Percentiles rank a stretch among this genome's conserved stretches.
Evolutionary conservation across 257 asterid genomes (phyloP).

Genomic region (Petunia axillaris): DNA sequence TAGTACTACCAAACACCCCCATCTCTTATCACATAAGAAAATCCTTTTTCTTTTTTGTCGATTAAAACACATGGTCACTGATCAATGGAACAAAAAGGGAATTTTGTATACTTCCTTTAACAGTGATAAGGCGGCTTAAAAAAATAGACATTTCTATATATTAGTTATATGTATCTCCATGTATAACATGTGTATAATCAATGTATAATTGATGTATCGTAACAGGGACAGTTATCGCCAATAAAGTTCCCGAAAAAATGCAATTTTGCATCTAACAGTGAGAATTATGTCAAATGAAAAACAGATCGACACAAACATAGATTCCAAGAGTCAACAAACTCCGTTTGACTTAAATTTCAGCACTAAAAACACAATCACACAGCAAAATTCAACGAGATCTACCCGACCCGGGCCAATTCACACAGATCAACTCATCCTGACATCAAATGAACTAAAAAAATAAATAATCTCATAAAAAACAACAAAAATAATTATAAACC

Average conservation of each 20-base stretch:
- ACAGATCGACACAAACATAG: neutral
- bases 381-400: conserved; percentile 28
- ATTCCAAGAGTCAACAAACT: neutral
- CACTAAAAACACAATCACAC: conserved; percentile 5
- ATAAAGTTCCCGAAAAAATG: neutral
- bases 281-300: neutral
- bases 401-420: neutral
- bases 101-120: no score
- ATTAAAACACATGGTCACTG: neutral
- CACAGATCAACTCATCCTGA: conserved; percentile 5
- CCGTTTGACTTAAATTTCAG: conserved; percentile 3
- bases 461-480: neutral
- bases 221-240: no score
- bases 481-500: no score
- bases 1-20: neutral
- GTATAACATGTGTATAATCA: no score
- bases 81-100: neutral
- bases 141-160: no score
- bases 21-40: neutral
- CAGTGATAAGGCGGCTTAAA: no score
- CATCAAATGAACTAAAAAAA: conserved; percentile 2
- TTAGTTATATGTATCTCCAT: no score
- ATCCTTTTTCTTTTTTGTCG: neutral
- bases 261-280: neutral
- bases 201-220: no score